phyloP scores from a whole-genome alignment of 331 rosid species.

The Quercus lobata region DNA sequence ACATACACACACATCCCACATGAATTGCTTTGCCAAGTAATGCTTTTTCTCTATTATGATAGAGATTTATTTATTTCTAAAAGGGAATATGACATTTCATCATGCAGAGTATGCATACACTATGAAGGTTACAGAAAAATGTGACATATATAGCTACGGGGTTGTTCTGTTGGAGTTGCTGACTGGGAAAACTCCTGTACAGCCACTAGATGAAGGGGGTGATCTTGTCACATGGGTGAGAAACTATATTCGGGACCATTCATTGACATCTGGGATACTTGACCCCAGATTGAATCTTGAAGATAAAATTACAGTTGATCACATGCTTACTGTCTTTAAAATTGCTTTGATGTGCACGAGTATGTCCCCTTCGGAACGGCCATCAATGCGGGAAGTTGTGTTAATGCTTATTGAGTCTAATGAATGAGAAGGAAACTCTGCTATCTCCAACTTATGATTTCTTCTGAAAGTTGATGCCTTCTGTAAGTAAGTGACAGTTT shows the following conservation, averaged over 20 bases:
- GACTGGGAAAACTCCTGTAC: slow-evolving; percentile 90
- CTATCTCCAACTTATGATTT: slow-evolving; percentile 42
- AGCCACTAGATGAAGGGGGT: slow-evolving; percentile 85
- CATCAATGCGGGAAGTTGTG: slow-evolving; percentile 80
- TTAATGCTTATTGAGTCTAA: slow-evolving; percentile 75
- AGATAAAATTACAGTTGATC: slow-evolving; percentile 51
- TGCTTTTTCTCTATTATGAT: background rate
- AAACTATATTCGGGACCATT: slow-evolving; percentile 47
- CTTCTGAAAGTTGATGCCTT: slow-evolving; percentile 39
- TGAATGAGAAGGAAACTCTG: slow-evolving; percentile 47
- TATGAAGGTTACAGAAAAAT: slow-evolving; percentile 95
- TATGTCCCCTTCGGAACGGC: slow-evolving; percentile 62
- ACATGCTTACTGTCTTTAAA: slow-evolving; percentile 78
- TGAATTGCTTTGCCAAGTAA: background rate
- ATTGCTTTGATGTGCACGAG: slow-evolving; percentile 81
- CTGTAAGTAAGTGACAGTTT: slow-evolving; percentile 27
- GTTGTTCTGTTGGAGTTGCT: slow-evolving; percentile 90
- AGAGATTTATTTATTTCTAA: background rate
- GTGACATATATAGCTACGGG: slow-evolving; percentile 92
- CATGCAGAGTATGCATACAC: slow-evolving; percentile 93
- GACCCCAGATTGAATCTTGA: slow-evolving; percentile 65
- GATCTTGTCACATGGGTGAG: slow-evolving; percentile 82
- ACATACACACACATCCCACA: too few relatives aligned
- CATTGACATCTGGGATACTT: slow-evolving; percentile 56
- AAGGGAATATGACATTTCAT: slow-evolving; percentile 1